A percentile compares a stretch with the other conserved stretches of the same genome.
phyloP scores from a whole-genome alignment of 2,329 filamentous ascomycete genomes.

The Curvularia eragrostidis region DNA sequence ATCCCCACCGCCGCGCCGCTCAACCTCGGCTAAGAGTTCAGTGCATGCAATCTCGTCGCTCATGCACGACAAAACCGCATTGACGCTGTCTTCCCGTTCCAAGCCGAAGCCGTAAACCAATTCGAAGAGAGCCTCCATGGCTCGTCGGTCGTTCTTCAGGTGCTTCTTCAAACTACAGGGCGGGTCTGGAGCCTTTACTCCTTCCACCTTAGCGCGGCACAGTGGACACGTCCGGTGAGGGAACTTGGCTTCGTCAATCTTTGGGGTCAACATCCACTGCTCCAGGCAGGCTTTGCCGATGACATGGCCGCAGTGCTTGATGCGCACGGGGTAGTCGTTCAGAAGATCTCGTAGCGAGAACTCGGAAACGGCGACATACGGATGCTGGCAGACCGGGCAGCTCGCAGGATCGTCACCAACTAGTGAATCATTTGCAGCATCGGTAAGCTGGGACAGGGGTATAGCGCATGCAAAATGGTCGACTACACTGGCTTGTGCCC shows the following conservation, averaged over 20 bases:
- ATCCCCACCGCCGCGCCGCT: not conserved
- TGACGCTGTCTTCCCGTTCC: constrained; percentile 19
- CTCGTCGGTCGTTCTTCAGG: constrained; percentile 12
- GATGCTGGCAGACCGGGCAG: constrained; percentile 32
- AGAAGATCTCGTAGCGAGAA: constrained; percentile 23
- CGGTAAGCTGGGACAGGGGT: constrained; percentile 15
- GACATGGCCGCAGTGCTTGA: constrained; percentile 37
- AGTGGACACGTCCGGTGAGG: constrained; percentile 31
- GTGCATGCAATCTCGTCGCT: constrained; percentile 30
- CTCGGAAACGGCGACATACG: constrained; percentile 20
- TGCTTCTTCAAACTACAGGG: constrained; percentile 11
- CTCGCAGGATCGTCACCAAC: constrained; percentile 20
- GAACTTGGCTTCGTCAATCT: constrained; percentile 29
- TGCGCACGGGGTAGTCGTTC: constrained; percentile 32
- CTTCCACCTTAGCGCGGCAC: constrained; percentile 30
- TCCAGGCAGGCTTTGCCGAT: constrained; percentile 34
- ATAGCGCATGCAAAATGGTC: constrained; percentile 35
- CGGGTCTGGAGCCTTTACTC: not conserved
- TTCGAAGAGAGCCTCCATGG: constrained; percentile 8
- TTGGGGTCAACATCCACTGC: constrained; percentile 32
- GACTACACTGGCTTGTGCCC: constrained; percentile 7
- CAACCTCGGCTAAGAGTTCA: constrained; percentile 18
- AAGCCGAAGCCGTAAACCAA: constrained; percentile 19
- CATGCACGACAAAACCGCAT: constrained; percentile 21
- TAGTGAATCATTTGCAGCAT: not conserved